These are phyloP conservation scores for Penicillium salamii DNA, from an alignment of 495 filamentous ascomycete genomes.

Conservation along the genomic window DNA sequence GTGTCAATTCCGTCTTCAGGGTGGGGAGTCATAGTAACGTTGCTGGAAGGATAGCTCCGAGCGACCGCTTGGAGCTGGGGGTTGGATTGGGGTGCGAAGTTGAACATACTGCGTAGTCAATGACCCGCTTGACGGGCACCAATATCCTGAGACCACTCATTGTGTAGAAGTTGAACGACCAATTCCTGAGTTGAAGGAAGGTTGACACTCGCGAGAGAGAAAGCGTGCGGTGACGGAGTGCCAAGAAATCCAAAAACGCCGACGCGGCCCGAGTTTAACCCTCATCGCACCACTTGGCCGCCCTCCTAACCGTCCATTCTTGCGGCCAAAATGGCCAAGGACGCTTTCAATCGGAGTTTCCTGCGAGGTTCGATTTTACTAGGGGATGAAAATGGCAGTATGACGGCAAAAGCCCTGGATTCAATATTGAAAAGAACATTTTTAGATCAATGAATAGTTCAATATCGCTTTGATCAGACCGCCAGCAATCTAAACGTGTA, in stretches of 20 bases:
- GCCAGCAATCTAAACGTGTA: too few species aligned
- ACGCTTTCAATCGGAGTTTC: slow-evolving; percentile 5
- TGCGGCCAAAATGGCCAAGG: not conserved
- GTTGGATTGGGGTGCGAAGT: not conserved
- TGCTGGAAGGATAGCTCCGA: slow-evolving; percentile 8
- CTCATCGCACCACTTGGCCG: slow-evolving; percentile 19
- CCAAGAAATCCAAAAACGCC: slow-evolving; percentile 33
- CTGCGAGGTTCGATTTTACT: too few species aligned
- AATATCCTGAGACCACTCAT: slow-evolving; percentile 86
- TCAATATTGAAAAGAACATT: too few species aligned
- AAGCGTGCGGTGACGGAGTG: slow-evolving; percentile 31
- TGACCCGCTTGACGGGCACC: slow-evolving; percentile 95
- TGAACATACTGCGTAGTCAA: slow-evolving; percentile 89
- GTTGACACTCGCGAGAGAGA: slow-evolving; percentile 13
- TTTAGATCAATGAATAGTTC: too few species aligned
- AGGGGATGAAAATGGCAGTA: too few species aligned
- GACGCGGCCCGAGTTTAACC: slow-evolving; percentile 40
- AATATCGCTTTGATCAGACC: too few species aligned
- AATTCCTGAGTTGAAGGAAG: slow-evolving; percentile 15
- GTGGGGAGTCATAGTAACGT: not conserved
- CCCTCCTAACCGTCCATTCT: not conserved
- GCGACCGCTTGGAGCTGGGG: not conserved
- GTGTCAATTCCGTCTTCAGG: slow-evolving; percentile 1
- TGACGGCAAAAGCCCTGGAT: too few species aligned
- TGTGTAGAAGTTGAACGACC: slow-evolving; percentile 18